phyloP scores from a whole-genome alignment of 192 early-diverging fungal species.

The Mortierella antarctica region DNA sequence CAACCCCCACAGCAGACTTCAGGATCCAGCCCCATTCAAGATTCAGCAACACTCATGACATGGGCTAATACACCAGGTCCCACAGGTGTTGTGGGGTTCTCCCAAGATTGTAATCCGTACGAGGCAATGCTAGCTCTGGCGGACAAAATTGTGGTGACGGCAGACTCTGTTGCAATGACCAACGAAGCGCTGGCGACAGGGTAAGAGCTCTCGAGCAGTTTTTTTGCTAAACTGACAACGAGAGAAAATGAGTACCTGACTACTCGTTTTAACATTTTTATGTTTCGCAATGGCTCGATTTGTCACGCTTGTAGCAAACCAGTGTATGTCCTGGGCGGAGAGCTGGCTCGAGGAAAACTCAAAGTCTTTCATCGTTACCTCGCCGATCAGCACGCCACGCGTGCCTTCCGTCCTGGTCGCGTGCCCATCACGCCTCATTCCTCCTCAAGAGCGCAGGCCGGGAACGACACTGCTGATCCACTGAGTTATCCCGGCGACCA shows the following conservation, averaged over 20 bases:
- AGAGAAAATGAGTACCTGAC: neutral
- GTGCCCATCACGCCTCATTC: conserved; percentile 10
- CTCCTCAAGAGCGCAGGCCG: neutral
- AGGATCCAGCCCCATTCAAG: neutral
- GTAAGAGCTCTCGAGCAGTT: conserved; percentile 7
- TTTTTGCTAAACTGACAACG: neutral
- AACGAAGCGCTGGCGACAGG: conserved; percentile 50
- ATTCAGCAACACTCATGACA: neutral
- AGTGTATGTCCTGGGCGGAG: conserved; percentile 39
- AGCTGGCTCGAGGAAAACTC: conserved; percentile 39
- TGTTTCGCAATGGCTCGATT: neutral
- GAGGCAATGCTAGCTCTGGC: conserved; percentile 44
- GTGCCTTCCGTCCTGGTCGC: conserved; percentile 47
- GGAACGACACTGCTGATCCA: conserved; percentile 33
- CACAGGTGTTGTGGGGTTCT: conserved; percentile 10
- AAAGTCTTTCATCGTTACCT: conserved; percentile 47
- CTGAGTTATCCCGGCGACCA: conserved; percentile 48
- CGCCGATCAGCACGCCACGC: conserved; percentile 19
- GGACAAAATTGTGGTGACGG: conserved; percentile 48
- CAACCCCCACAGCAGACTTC: neutral
- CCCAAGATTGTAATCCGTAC: conserved; percentile 14
- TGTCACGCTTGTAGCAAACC: conserved; percentile 30
- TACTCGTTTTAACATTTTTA: neutral
- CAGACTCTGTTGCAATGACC: conserved; percentile 47
- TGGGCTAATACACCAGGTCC: conserved; percentile 16